Percentiles rank a stretch among this genome's conserved stretches.
Evolutionary conservation across 2,329 filamentous ascomycete genomes (phyloP).

Genomic region (Cryphonectria japonica): DNA sequence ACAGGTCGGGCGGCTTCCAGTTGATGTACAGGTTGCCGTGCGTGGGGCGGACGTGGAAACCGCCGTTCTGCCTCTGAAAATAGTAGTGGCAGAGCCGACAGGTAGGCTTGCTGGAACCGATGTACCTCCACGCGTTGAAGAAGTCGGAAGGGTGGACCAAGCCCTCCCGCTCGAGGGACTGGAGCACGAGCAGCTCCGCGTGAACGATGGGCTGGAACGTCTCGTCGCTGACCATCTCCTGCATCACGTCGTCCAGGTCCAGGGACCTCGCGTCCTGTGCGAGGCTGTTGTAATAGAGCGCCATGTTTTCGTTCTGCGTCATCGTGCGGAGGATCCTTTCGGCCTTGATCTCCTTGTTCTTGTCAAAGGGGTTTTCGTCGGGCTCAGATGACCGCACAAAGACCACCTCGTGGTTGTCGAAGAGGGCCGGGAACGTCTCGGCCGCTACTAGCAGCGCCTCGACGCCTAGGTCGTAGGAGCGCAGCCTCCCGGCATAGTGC

Average conservation of each 20-base stretch:
- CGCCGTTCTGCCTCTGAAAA: conserved; percentile 25
- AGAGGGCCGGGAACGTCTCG: conserved; percentile 25
- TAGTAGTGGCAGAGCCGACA: conserved; percentile 34
- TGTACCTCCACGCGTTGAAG: conserved; percentile 33
- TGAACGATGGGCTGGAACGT: conserved; percentile 31
- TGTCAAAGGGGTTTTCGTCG: not conserved
- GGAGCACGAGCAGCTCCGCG: conserved; percentile 31
- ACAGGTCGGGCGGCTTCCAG: conserved; percentile 32
- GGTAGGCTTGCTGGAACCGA: conserved; percentile 34
- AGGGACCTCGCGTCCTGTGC: conserved; percentile 22
- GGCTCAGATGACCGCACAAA: conserved; percentile 26
- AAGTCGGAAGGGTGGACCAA: conserved; percentile 24
- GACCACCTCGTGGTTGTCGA: conserved; percentile 19
- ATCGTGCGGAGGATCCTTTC: conserved; percentile 31
- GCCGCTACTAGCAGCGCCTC: not conserved
- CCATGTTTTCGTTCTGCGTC: conserved; percentile 9
- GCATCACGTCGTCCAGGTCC: conserved; percentile 28
- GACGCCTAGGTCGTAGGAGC: conserved; percentile 5
- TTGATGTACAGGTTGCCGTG: conserved; percentile 32
- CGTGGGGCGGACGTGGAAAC: conserved; percentile 25
- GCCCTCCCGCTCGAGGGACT: conserved; percentile 27
- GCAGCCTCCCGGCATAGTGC: conserved; percentile 14
- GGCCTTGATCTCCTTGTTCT: conserved; percentile 21
- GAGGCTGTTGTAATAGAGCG: conserved; percentile 11
- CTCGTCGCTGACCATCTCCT: not conserved